A percentile compares a stretch with the other conserved stretches of the same genome.
Conservation (phyloP, 2,329 filamentous ascomycete species). For the Neopestalotiopsis sp. region DNA sequence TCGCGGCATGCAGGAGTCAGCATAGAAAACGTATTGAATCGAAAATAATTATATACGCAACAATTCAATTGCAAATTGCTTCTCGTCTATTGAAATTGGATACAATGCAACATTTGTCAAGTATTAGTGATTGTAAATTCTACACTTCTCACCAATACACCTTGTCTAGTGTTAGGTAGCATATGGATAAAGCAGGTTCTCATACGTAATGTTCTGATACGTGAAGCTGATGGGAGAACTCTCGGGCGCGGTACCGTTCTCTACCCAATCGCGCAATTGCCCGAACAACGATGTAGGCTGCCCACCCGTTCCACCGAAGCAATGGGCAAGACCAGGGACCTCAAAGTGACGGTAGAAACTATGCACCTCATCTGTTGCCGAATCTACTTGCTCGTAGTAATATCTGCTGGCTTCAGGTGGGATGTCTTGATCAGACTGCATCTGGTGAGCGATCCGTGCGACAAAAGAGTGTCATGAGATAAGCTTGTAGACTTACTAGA, state of each 20-base stretch:
- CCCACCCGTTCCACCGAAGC: conserved; percentile 2
- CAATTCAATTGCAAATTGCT: too few species aligned
- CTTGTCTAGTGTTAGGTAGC: too few species aligned
- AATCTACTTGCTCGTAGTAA: not conserved
- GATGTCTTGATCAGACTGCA: not conserved
- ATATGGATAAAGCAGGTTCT: not conserved
- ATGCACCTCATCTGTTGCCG: not conserved
- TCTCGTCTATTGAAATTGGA: too few species aligned
- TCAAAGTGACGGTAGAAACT: conserved; percentile 4
- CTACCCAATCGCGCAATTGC: not conserved
- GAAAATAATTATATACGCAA: too few species aligned
- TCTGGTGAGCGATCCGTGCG: too few species aligned
- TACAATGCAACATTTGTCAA: too few species aligned
- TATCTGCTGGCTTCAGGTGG: not conserved
- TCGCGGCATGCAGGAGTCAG: too few species aligned
- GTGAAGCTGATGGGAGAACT: not conserved
- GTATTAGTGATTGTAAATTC: too few species aligned
- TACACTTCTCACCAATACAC: too few species aligned
- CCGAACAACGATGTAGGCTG: not conserved
- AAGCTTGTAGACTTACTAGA: not conserved
- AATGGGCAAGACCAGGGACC: conserved; percentile 4
- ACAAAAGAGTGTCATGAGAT: not conserved
- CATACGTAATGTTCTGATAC: not conserved
- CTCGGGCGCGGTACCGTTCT: conserved; percentile 9
- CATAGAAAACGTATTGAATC: too few species aligned